phyloP scores from a whole-genome alignment of 192 early-diverging fungal species.

The Coemansia furcata region DNA sequence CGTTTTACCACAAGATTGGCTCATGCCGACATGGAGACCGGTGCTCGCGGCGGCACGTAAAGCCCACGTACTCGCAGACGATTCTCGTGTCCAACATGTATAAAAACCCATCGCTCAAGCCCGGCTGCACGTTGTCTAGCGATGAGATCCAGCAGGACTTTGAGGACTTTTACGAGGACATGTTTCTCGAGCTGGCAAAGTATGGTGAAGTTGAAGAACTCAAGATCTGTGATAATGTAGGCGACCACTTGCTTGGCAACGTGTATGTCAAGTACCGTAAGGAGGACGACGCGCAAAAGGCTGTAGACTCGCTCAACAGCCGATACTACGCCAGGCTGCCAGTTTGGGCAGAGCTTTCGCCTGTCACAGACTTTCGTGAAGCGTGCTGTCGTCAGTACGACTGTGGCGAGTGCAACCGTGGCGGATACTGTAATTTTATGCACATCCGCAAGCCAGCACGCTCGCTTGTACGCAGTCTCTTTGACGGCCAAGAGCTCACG shows the following conservation, averaged over 20 bases:
- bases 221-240: slow-evolving; percentile 97
- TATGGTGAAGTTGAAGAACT: slow-evolving; percentile 97
- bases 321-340: slow-evolving; percentile 94
- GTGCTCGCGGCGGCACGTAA: slow-evolving; percentile 95
- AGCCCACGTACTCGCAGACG: slow-evolving; percentile 94
- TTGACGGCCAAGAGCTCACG: slow-evolving; percentile 70
- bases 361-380: slow-evolving; percentile 97
- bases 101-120: slow-evolving; percentile 76
- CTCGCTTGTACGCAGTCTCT: slow-evolving; percentile 75
- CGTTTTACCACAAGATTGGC: slow-evolving; percentile 99
- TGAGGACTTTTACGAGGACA: slow-evolving; percentile 95
- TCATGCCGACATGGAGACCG: slow-evolving; percentile 97
- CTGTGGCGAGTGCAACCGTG: slow-evolving; percentile 88
- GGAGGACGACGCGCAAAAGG: slow-evolving; percentile 92
- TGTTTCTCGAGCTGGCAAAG: slow-evolving; percentile 93
- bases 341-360: slow-evolving; percentile 93
- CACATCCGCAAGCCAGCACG: slow-evolving; percentile 88
- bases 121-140: slow-evolving; percentile 73
- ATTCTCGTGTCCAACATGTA: slow-evolving; percentile 93
- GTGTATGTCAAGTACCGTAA: slow-evolving; percentile 90
- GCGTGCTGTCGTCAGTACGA: slow-evolving; percentile 98
- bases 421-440: slow-evolving; percentile 99
- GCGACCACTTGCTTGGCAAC: slow-evolving; percentile 96
- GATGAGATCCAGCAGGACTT: slow-evolving; percentile 65
- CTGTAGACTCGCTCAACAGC: slow-evolving; percentile 88